Evolutionary conservation across 2,329 filamentous ascomycete species (phyloP).

Genomic region (Blumeria hordei): DNA sequence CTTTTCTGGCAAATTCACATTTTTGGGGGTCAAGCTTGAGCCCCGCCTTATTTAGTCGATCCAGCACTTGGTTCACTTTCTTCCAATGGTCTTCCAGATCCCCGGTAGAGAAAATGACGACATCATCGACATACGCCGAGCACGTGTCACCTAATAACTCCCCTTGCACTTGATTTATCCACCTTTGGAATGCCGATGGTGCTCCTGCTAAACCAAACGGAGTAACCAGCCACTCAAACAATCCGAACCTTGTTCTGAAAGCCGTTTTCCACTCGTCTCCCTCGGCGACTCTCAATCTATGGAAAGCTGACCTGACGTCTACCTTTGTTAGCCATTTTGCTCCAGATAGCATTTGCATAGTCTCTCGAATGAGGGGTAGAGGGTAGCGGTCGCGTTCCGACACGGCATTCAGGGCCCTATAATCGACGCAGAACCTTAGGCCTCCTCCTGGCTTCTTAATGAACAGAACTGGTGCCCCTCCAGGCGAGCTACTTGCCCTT

Average conservation of each 20-base stretch:
- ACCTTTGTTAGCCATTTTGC: too few relatives aligned
- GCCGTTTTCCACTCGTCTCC: not conserved
- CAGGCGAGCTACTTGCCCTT: not conserved
- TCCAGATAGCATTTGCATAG: not conserved
- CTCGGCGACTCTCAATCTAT: conserved; percentile 1
- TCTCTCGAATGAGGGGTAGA: not conserved
- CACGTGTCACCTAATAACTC: not conserved
- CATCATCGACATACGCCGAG: conserved; percentile 1
- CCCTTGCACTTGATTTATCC: not conserved
- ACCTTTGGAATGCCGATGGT: not conserved
- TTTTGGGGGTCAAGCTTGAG: too few relatives aligned
- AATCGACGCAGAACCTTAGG: conserved; percentile 2
- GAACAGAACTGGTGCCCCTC: conserved; percentile 1
- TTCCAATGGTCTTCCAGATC: too few relatives aligned
- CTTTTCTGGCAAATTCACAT: too few relatives aligned
- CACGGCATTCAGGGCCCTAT: conserved; percentile 2
- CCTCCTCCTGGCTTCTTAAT: not conserved
- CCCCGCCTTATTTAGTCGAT: too few relatives aligned
- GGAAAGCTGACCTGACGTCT: not conserved
- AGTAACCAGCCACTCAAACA: not conserved
- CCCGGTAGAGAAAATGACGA: too few relatives aligned
- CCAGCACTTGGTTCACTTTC: too few relatives aligned
- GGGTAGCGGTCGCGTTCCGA: conserved; percentile 2
- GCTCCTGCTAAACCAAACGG: not conserved
- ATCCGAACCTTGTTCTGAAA: not conserved